Evolutionary conservation across 352 stramenopile species (phyloP).

Genomic region (Phytophthora colocasiae): DNA sequence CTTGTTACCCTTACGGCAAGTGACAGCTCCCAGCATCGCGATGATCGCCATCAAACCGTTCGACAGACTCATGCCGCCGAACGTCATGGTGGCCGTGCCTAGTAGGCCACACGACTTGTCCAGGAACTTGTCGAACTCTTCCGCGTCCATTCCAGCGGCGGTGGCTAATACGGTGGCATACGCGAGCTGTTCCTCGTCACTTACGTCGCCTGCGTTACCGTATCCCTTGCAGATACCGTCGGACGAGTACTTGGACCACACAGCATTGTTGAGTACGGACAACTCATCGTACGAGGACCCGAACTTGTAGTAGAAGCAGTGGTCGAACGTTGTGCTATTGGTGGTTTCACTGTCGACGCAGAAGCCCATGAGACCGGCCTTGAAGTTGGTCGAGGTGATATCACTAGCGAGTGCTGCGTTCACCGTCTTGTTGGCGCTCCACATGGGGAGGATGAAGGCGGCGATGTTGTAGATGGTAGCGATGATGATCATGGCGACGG

Average conservation of each 20-base stretch:
- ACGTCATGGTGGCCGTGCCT: slow-evolving; percentile 50
- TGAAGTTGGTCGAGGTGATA: slow-evolving; percentile 12
- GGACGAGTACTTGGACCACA: slow-evolving; percentile 51
- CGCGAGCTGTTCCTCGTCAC: slow-evolving; percentile 29
- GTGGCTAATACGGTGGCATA: slow-evolving; percentile 47
- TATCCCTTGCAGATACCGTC: slow-evolving; percentile 62
- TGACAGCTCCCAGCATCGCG: slow-evolving; percentile 60
- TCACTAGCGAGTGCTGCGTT: slow-evolving; percentile 9
- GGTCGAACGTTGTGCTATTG: slow-evolving; percentile 52
- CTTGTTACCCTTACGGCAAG: slow-evolving; percentile 41
- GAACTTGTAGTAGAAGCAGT: slow-evolving; percentile 75
- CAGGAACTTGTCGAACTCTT: slow-evolving; percentile 66
- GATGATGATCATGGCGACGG: slow-evolving; percentile 24
- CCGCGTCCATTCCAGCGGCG: slow-evolving; percentile 51
- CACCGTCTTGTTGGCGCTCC: slow-evolving; percentile 26
- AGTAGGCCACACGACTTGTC: slow-evolving; percentile 58
- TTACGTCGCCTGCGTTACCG: slow-evolving; percentile 35
- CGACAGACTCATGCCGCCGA: slow-evolving; percentile 47
- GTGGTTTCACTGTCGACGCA: slow-evolving; percentile 58
- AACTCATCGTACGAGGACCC: slow-evolving; percentile 53
- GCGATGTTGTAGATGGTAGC: slow-evolving; percentile 29
- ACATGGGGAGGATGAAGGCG: slow-evolving; percentile 25
- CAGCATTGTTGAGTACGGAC: slow-evolving; percentile 32
- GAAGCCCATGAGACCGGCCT: slow-evolving; percentile 26
- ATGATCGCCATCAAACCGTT: slow-evolving; percentile 56